Base-by-base conservation (phyloP, 805 yeast genomes). In the Lipomyces lipofer region DNA sequence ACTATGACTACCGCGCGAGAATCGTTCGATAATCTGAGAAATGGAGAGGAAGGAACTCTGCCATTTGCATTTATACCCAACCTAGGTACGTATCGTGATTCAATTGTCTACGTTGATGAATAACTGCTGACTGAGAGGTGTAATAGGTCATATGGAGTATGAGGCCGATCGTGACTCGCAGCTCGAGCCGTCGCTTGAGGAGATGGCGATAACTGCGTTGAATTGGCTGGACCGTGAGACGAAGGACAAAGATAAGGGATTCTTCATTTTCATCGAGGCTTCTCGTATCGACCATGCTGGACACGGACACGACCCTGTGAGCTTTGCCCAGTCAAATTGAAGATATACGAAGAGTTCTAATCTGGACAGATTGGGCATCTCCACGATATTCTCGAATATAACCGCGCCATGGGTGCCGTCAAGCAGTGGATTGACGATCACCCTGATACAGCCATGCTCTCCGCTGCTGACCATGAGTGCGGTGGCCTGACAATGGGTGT, bases 251-350 rank as follows among this genome's bases (percentile, higher is more conserved):
- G 94, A 88, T 17, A 71, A 85, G 61, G 97, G 97, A 0, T 90
- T 91, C 70, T 90, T 91, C 73, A 70, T 91, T 54, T 69, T 91
- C 69, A 81, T 91, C 49, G 97, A 91, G 74, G 97, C 97, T 17
- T 87, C 96, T 4, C 79, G 97, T 69, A 90, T 91, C 65, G 97
- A 91, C 71, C 97, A 90, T 67, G 96, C 96, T 4, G 97, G 97
- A 42, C 97, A 91, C 72, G 84, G 80, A 64, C 90, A 91, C 67
- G 97, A 91, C 69, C 92, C 97, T 9, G 92, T 92, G 15, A 13
- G 30, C 10, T n/a, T n/a, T n/a, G n/a, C n/a, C n/a, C n/a, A n/a
- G n/a, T 21, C 28, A 12, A 4, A 21, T 39, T 39, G 13, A 22
- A 8, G n/a, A 15, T 4, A 12, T 40, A 10, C 7, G 24, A 19